Evolutionary conservation across 257 asterid species (phyloP).

Genomic region (Solanum piurae): DNA sequence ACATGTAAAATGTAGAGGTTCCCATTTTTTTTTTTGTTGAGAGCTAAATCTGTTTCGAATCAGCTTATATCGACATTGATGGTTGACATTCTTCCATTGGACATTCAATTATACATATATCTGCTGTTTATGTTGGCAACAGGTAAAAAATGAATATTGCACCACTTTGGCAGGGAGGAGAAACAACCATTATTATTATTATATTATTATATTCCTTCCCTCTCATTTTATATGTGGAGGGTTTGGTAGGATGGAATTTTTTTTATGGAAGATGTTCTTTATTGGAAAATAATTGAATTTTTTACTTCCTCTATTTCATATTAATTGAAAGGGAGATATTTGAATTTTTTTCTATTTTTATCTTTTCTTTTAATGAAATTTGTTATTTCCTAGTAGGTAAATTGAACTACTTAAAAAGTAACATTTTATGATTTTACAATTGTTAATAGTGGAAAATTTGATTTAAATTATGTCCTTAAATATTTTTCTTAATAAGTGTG

Average conservation of each 20-base stretch:
- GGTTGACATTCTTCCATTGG: not conserved
- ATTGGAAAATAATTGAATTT: not conserved
- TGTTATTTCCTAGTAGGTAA: not conserved
- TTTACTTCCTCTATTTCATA: not conserved
- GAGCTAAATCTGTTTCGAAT: not conserved
- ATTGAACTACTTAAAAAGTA: no score
- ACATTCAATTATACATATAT: not conserved
- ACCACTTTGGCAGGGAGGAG: not conserved
- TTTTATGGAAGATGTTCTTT: not conserved
- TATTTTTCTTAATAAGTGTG: not conserved
- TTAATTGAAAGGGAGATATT: no score
- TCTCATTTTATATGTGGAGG: not conserved
- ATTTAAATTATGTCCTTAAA: no score
- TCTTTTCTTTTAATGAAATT: not conserved
- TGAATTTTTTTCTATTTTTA: not conserved
- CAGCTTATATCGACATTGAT: not conserved
- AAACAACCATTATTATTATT: not conserved
- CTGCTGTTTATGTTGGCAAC: not conserved
- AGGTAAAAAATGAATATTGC: not conserved
- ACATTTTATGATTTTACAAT: not conserved
- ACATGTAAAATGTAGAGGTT: slow-evolving; percentile 29
- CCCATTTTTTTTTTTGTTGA: slow-evolving; percentile 27
- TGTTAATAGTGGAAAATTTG: not conserved
- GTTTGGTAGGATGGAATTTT: not conserved
- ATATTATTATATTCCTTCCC: not conserved